Base-by-base conservation (phyloP, 768 basidiomycete species). In the Wakefieldia striispora region DNA sequence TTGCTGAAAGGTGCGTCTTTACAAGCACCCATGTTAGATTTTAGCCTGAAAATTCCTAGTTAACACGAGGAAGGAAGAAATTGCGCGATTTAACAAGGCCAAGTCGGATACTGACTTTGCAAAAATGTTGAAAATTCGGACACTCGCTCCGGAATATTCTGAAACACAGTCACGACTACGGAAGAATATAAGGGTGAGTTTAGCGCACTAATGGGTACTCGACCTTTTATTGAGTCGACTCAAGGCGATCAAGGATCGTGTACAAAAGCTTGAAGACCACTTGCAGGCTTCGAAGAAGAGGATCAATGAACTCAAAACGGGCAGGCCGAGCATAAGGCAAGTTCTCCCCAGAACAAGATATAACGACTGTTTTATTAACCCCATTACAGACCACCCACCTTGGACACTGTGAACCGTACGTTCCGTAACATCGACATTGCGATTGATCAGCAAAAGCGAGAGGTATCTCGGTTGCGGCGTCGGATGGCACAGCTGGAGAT, bases 101-200 rank as follows among this genome's bases (percentile, higher is more conserved):
- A 82, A 82, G 51, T 77, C 76, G 26, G 93, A 97, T 61, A 77
- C 82, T 3, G 86, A 87, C 47, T 91, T 95, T 64, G 79, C 83
- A 10, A 86, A 82, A 59, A 80, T 87, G 74, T 69, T 91, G 45
- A 83, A 81, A 60, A 73, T 81, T 3, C 77, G 88, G 40, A 83
- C 86, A n/a, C 69, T 94, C n/a, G 87, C 87, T 12, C 92, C 95
- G 0, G 92, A 97, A 60, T 86, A 93, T 61, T 74, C 84, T 13
- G 92, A 95, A 62, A 86, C 82, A 1, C 94, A 95, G 63, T 80
- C 75, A 2, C 82, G 84, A 47, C 70, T 97, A 23, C 77, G 92
- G 27, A 80, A 84, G 56, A 75, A 77, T 53, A 82, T 90, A 33
- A 73, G 86, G 63, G 93, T 91, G 56, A 37, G 81, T 69, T 35